Conservation (phyloP, 768 basidiomycete genomes). For the Lentinula edodes region DNA sequence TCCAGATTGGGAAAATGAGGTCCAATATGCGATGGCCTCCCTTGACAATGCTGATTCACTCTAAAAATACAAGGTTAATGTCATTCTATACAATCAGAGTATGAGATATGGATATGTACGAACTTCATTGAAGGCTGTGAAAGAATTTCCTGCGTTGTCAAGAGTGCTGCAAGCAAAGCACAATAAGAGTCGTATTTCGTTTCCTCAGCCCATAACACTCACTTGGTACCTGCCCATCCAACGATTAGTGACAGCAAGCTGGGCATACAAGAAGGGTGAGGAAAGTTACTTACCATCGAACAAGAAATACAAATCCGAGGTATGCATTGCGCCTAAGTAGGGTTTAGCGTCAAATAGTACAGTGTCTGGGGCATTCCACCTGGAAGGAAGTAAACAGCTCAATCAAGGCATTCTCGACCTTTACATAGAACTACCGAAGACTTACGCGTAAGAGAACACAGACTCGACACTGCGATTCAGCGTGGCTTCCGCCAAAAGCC, state of each 20-base stretch:
- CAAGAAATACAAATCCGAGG: constrained; percentile 37
- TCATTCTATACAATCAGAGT: background rate
- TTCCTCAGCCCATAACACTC: background rate
- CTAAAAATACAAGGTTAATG: constrained; percentile 10
- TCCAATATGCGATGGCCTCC: constrained; percentile 40
- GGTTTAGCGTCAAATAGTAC: constrained; percentile 29
- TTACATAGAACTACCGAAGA: no score
- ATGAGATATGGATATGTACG: background rate
- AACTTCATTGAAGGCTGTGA: constrained; percentile 31
- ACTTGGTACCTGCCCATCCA: constrained; percentile 23
- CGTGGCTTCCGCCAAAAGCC: constrained; percentile 29
- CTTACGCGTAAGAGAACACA: constrained; percentile 30
- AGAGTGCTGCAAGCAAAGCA: constrained; percentile 14
- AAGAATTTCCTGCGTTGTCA: constrained; percentile 28
- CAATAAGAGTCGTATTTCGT: background rate
- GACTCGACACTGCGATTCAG: constrained; percentile 22
- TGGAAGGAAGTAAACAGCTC: constrained; percentile 4
- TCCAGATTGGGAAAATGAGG: constrained; percentile 31
- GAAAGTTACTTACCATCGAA: constrained; percentile 30
- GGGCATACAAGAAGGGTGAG: background rate
- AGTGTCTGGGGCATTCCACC: constrained; percentile 40
- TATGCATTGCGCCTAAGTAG: constrained; percentile 35
- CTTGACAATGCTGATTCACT: constrained; percentile 30
- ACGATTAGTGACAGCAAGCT: background rate
- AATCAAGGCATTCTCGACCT: background rate